phyloP scores from a whole-genome alignment of 202 grass and related monocot species.

The Saccharum hybrid region DNA sequence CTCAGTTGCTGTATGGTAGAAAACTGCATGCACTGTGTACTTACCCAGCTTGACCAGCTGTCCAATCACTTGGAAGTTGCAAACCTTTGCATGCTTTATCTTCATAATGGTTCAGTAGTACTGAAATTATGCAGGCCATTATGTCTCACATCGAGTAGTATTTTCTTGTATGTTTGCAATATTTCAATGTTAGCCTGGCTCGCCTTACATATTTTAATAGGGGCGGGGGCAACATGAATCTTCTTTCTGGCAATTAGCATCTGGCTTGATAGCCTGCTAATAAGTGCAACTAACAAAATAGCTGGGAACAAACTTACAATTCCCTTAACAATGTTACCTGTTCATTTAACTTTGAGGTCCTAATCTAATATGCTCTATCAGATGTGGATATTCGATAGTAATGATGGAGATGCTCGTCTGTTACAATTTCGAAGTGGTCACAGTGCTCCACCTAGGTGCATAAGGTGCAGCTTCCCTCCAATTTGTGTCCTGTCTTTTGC shows the following conservation, averaged over 20 bases:
- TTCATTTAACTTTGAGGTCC: constrained; percentile 16
- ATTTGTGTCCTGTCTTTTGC: constrained; percentile 30
- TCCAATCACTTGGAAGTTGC: constrained; percentile 1
- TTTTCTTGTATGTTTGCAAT: not conserved
- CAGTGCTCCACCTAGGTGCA: constrained; percentile 89
- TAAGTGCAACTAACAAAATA: constrained; percentile 26
- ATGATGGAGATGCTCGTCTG: constrained; percentile 83
- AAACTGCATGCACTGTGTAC: not conserved
- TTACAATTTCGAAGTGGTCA: constrained; percentile 97
- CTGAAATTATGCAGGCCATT: constrained; percentile 3
- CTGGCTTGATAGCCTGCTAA: not conserved
- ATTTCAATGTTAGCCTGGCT: constrained; percentile 14
- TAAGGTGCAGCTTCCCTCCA: constrained; percentile 60
- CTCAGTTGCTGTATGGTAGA: constrained; percentile 3
- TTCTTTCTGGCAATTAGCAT: not conserved
- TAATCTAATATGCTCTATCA: constrained; percentile 51
- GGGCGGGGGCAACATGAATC: not conserved
- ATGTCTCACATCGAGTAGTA: not conserved
- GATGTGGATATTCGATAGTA: constrained; percentile 99
- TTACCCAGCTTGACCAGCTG: not conserved
- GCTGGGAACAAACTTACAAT: not conserved
- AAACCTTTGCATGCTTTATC: not conserved
- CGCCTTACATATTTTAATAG: not conserved
- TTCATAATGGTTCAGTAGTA: not conserved
- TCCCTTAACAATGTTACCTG: not conserved